Percentiles rank a stretch among this genome's conserved stretches.
phyloP scores from a whole-genome alignment of 2,329 filamentous ascomycete genomes.

The Beauveria varroae region DNA sequence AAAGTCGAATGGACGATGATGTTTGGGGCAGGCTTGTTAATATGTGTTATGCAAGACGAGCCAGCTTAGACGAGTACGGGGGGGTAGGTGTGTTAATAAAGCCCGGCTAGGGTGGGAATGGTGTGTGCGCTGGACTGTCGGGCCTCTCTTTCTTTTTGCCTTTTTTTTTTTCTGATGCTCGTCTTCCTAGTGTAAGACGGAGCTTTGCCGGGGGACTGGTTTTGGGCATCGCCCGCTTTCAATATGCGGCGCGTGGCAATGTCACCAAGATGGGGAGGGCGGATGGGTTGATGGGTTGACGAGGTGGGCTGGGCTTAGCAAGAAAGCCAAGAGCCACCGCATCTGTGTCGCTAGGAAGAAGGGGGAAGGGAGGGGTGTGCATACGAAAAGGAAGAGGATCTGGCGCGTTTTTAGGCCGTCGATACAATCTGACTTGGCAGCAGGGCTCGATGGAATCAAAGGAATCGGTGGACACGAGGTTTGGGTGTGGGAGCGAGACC shows the following conservation, averaged over 20 bases:
- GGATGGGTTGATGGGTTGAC: neutral
- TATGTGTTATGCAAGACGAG: conserved; percentile 1
- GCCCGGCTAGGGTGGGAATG: conserved; percentile 10
- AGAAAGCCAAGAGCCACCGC: neutral
- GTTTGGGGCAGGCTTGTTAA: conserved; percentile 11
- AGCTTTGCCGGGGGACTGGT: conserved; percentile 28
- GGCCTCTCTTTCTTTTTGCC: neutral
- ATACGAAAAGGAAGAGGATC: conserved; percentile 18
- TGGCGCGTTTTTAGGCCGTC: conserved; percentile 27
- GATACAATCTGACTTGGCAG: conserved; percentile 31
- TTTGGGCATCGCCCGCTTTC: conserved; percentile 33
- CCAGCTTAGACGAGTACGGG: neutral
- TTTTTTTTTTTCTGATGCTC: neutral
- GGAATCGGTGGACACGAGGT: neutral
- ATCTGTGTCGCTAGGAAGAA: neutral
- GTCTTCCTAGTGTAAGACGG: conserved; percentile 19
- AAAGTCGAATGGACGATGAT: neutral
- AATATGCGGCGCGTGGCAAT: conserved; percentile 28
- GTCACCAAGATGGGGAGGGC: conserved; percentile 4
- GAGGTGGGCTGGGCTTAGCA: neutral
- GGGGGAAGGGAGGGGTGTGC: neutral
- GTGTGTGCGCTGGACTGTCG: neutral
- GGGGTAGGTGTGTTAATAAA: conserved; percentile 5
- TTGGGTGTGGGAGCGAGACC: neutral
- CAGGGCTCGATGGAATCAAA: conserved; percentile 5